Evolutionary conservation across 129 eudicot species (phyloP).

Genomic region (Artemisia annua): DNA sequence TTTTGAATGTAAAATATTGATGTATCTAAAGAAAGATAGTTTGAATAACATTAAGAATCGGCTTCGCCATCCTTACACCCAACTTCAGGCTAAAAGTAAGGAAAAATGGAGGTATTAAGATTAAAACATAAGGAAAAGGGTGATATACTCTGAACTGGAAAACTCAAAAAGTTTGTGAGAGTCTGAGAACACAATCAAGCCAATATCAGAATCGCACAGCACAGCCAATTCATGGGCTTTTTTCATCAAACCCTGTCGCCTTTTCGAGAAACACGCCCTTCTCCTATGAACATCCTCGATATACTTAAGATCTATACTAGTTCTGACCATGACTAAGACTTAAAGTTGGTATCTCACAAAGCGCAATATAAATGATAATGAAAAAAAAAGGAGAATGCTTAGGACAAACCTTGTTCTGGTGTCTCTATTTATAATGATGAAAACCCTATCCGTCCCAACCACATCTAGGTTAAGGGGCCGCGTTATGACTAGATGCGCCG

Average conservation of each 20-base stretch:
- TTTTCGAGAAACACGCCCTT: constrained; percentile 45
- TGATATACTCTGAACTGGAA: constrained; percentile 23
- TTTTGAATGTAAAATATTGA: constrained; percentile 3
- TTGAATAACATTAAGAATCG: neutral
- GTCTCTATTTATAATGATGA: constrained; percentile 22
- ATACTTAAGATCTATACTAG: constrained; percentile 36
- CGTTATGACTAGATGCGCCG: neutral
- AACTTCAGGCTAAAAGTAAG: neutral
- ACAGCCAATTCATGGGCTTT: constrained; percentile 43
- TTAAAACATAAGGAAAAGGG: neutral
- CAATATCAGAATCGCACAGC: constrained; percentile 44
- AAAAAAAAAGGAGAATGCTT: constrained; percentile 14
- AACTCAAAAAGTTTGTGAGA: constrained; percentile 41
- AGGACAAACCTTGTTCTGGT: constrained; percentile 17
- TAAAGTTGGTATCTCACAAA: constrained; percentile 1
- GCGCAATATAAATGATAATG: neutral
- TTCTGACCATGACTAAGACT: constrained; percentile 31
- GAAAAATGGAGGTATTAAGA: neutral
- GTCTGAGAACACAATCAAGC: constrained; percentile 39
- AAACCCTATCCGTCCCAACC: constrained; percentile 18
- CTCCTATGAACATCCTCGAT: constrained; percentile 40
- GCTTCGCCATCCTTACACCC: neutral
- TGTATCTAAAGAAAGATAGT: constrained; percentile 20
- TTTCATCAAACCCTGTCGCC: constrained; percentile 40
- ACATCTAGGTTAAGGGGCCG: constrained; percentile 16